Evolutionary conservation across 2,329 filamentous ascomycete species (phyloP).

Genomic region (Magnaporthiopsis rhizophila): DNA sequence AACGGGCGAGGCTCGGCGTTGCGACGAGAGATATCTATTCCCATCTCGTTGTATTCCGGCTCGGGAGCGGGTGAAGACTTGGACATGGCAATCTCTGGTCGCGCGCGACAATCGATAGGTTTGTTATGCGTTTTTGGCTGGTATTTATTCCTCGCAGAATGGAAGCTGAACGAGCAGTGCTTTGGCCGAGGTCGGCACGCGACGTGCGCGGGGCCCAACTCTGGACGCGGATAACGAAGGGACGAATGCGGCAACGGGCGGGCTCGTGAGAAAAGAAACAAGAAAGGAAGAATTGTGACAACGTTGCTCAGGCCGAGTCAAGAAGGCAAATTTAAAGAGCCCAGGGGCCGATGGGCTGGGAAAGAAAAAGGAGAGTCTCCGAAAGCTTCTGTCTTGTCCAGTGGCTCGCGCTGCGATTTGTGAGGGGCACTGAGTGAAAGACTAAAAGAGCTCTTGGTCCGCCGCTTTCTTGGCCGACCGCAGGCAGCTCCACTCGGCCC

Average conservation of each 20-base stretch:
- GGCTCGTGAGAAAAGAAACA: background rate
- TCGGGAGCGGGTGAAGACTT: slow-evolving; percentile 13
- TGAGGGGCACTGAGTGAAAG: background rate
- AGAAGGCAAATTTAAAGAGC: background rate
- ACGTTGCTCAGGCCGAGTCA: background rate
- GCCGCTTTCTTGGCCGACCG: background rate
- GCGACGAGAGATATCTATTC: slow-evolving; percentile 76
- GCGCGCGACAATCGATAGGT: background rate
- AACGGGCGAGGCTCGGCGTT: slow-evolving; percentile 80
- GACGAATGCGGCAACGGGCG: background rate
- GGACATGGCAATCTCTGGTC: slow-evolving; percentile 7
- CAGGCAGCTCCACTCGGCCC: background rate
- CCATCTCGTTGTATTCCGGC: slow-evolving; percentile 26
- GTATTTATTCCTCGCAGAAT: background rate
- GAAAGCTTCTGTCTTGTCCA: background rate
- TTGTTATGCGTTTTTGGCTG: background rate
- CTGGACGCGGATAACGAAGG: background rate
- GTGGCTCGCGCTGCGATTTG: background rate
- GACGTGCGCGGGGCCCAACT: background rate
- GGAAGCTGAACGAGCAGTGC: slow-evolving; percentile 9
- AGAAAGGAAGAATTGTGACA: background rate
- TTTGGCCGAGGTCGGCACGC: slow-evolving; percentile 5
- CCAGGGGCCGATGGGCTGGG: background rate
- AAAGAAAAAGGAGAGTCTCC: background rate
- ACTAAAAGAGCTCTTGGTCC: background rate